phyloP scores from a whole-genome alignment of 192 early-diverging fungal genomes.

The Umbelopsis sp. region DNA sequence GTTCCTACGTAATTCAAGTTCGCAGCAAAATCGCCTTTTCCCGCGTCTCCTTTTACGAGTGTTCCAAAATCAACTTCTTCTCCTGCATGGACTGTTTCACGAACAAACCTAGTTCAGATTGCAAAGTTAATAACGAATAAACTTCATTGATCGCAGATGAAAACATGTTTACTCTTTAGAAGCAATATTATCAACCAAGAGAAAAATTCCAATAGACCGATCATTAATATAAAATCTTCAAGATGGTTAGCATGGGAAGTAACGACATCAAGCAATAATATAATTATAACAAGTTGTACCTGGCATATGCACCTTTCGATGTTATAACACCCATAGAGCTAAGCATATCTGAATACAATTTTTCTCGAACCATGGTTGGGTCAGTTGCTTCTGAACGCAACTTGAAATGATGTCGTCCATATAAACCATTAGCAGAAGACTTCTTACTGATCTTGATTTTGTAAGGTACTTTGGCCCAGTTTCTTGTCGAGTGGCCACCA shows the following conservation, averaged over 20 bases:
- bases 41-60: constrained; percentile 35
- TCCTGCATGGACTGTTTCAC: constrained; percentile 38
- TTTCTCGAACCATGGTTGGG: constrained; percentile 48
- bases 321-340: constrained; percentile 40
- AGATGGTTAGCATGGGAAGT: too few species aligned
- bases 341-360: constrained; percentile 46
- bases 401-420: constrained; percentile 40
- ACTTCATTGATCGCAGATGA: too few species aligned
- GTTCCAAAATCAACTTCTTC: constrained; percentile 30
- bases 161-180: constrained; percentile 9
- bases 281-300: constrained; percentile 1
- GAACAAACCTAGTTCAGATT: constrained; percentile 25
- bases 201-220: constrained; percentile 40
- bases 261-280: neutral
- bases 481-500: constrained; percentile 36
- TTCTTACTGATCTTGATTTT: constrained; percentile 41
- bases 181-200: constrained; percentile 38
- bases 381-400: constrained; percentile 42
- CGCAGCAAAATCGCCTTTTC: constrained; percentile 34
- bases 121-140: too few species aligned
- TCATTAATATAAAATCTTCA: constrained; percentile 38
- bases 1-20: constrained; percentile 42
- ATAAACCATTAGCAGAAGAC: constrained; percentile 31
- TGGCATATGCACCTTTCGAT: constrained; percentile 38
- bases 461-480: constrained; percentile 46